Conservation (phyloP, 1,139 yeast species). For the Kurtzmaniella natalensis region DNA sequence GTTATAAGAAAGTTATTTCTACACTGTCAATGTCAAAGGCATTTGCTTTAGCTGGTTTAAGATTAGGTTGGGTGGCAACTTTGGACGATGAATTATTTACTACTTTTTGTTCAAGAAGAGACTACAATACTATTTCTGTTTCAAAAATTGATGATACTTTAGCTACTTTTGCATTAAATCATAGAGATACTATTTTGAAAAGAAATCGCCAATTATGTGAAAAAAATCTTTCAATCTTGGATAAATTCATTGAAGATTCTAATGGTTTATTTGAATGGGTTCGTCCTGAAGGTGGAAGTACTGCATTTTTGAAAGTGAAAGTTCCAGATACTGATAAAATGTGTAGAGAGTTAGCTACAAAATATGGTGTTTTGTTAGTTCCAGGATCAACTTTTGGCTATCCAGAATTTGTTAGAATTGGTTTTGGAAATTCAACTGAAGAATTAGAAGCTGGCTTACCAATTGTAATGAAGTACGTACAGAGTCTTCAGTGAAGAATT, state of each 20-base stretch:
- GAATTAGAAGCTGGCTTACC: conserved; percentile 25
- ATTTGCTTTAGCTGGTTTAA: conserved; percentile 50
- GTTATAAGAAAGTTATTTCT: conserved; percentile 41
- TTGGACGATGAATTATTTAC: conserved; percentile 24
- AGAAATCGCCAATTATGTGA: conserved; percentile 36
- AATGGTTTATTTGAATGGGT: conserved; percentile 35
- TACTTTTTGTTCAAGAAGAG: conserved; percentile 39
- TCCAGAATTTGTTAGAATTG: conserved; percentile 44
- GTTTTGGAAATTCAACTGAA: conserved; percentile 43
- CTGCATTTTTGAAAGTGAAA: conserved; percentile 38
- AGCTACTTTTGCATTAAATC: conserved; percentile 39
- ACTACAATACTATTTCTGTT: conserved; percentile 51
- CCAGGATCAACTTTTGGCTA: conserved; percentile 50
- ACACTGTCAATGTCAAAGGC: conserved; percentile 56
- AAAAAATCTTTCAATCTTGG: conserved; percentile 31
- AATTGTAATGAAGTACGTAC: conserved; percentile 3
- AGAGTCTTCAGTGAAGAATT: background rate
- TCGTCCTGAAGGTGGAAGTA: conserved; percentile 47
- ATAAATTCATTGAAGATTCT: conserved; percentile 26
- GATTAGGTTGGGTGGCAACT: conserved; percentile 52
- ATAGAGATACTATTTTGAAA: conserved; percentile 28
- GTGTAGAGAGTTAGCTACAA: conserved; percentile 32
- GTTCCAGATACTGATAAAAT: conserved; percentile 26
- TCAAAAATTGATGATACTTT: conserved; percentile 47
- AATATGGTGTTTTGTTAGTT: conserved; percentile 33